These are phyloP conservation scores for Hippophae rhamnoides DNA, from an alignment of 306 rosid genomes.

Conservation along the genomic window DNA sequence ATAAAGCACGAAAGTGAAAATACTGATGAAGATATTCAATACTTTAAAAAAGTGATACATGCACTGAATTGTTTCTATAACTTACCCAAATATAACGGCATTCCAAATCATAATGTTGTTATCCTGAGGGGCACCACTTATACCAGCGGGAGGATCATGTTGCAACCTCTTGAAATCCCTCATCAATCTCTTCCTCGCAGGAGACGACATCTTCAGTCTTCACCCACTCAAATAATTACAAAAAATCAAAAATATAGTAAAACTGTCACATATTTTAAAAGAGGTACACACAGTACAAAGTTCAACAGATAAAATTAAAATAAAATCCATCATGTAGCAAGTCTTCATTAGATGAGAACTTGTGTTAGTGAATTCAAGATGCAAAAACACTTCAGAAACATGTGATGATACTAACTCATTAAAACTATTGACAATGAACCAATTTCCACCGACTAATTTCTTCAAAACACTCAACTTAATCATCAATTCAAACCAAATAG, in stretches of 20 bases:
- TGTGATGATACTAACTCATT: not conserved
- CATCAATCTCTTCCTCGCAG: conserved; percentile 89
- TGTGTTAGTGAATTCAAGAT: too few relatives aligned
- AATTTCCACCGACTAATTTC: conserved; percentile 1
- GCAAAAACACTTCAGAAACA: not conserved
- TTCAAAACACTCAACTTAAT: conserved; percentile 8
- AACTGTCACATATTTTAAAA: conserved; percentile 2
- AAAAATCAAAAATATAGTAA: conserved; percentile 13
- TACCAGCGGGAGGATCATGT: conserved; percentile 91
- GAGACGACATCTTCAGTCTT: conserved; percentile 86
- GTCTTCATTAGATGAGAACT: too few relatives aligned
- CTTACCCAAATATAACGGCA: conserved; percentile 93
- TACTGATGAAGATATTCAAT: conserved; percentile 1
- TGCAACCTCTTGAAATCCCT: conserved; percentile 92
- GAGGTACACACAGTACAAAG: not conserved
- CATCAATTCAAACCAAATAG: conserved; percentile 8
- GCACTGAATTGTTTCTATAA: conserved; percentile 11
- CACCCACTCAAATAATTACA: conserved; percentile 42
- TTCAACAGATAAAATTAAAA: not conserved
- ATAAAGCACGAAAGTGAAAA: conserved; percentile 15
- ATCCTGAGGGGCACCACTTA: conserved; percentile 96
- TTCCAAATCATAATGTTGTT: conserved; percentile 95
- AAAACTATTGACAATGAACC: not conserved
- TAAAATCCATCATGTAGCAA: not conserved
- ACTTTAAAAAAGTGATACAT: not conserved